Conservation (phyloP, 1,139 yeast species). For the Taphrina communis region DNA sequence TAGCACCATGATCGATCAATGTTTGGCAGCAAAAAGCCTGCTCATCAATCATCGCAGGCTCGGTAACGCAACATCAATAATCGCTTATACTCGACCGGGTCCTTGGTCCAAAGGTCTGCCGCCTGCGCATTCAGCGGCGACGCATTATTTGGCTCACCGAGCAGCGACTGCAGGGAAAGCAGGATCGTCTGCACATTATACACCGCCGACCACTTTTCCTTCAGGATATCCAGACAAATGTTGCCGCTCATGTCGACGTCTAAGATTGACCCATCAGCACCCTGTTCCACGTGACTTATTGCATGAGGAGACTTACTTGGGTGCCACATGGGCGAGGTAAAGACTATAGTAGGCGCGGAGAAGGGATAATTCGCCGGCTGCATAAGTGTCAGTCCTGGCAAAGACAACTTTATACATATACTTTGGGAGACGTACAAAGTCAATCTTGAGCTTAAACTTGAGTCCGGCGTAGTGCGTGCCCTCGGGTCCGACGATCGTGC, state of each 20-base stretch:
- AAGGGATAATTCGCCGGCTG: slow-evolving; percentile 69
- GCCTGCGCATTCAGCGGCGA: slow-evolving; percentile 60
- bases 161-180: slow-evolving; percentile 63
- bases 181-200: slow-evolving; percentile 67
- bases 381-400: slow-evolving; percentile 45
- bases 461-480: slow-evolving; percentile 54
- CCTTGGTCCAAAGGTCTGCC: slow-evolving; percentile 44
- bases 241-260: slow-evolving; percentile 42
- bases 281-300: slow-evolving; percentile 58
- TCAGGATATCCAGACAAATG: slow-evolving; percentile 54
- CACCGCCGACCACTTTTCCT: slow-evolving; percentile 75
- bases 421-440: slow-evolving; percentile 11
- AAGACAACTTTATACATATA: neutral
- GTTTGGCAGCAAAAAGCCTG: too few species aligned
- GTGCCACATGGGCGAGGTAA: slow-evolving; percentile 71
- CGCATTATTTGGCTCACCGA: slow-evolving; percentile 62
- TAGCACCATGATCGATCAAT: neutral
- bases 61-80: slow-evolving; percentile 57
- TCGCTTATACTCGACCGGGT: slow-evolving; percentile 57
- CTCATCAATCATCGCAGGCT: slow-evolving; percentile 51
- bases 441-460: slow-evolving; percentile 20
- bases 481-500: slow-evolving; percentile 67
- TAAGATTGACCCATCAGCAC: slow-evolving; percentile 43
- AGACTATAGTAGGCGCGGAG: slow-evolving; percentile 65
- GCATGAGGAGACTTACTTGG: slow-evolving; percentile 59